Evolutionary conservation across 2,329 filamentous ascomycete genomes (phyloP), one percentile per base, ranked within the genome.

Genomic region (Beauveria varroae): DNA sequence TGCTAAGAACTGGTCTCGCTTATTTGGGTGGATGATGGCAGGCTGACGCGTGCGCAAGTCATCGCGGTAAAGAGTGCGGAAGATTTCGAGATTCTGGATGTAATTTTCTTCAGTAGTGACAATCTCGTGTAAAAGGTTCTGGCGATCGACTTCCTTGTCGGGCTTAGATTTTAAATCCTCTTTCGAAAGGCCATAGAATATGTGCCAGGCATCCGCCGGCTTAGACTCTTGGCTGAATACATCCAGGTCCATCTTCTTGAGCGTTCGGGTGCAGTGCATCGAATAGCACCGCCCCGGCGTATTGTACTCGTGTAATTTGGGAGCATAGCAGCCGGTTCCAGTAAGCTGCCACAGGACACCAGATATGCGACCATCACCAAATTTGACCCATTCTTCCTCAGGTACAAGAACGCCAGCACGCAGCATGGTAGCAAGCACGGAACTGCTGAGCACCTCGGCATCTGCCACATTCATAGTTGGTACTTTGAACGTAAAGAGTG

Each of bases 391-490:
- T 76, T 99, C 96, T 73, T 99, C 95, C 40, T 97, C 93, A 16
- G 88, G 87, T 5, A 96, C 79, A 37, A 99, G 77, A 12, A 91
- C 90, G 44, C 87, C 88, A 9, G 88, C 86, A 26, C 84, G 81
- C 65, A 93, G 84, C 90, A 99, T 95, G 52, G 87, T 84, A 60
- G 86, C 80, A 2, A 96, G 86, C 0, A 96, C 90, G 46, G 85
- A 86, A 62, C 85, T 83, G 64, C 90, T 91, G 57, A 99, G 79
- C 1, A 87, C 88, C 72, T 99, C 95, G 0, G 95, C 95, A 78
- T 99, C 96, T 6, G 93, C 93, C 47, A 95, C 93, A 68, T 99
- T 98, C 91, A 99, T 97, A 0, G 92, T 99, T 0, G 95, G 93
- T 0, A 99, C 92, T 74, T 97, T 98, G 75, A 90, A 85, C 1